phyloP scores from a whole-genome alignment of 306 rosid species.

The Rosa lucieae region DNA sequence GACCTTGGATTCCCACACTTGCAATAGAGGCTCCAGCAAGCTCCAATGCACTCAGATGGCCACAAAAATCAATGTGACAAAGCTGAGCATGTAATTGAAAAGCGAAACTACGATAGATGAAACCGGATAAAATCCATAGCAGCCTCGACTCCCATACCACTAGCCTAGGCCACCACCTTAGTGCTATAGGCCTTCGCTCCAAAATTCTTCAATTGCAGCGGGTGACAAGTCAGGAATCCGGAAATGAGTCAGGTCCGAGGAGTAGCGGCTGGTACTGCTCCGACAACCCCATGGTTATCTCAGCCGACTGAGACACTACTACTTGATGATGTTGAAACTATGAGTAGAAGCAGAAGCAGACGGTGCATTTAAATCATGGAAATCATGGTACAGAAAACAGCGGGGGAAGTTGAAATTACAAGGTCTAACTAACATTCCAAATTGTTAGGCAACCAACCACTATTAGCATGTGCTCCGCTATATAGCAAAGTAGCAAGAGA shows the following conservation, averaged over 20 bases:
- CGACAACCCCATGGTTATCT: neutral
- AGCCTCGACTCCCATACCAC: slow-evolving; percentile 66
- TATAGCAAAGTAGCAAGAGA: neutral
- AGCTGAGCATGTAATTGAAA: slow-evolving; percentile 46
- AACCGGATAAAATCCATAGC: slow-evolving; percentile 51
- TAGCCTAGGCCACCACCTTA: slow-evolving; percentile 47
- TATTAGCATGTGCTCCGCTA: neutral
- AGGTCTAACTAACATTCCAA: neutral
- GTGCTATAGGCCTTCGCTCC: slow-evolving; percentile 25
- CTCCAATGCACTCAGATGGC: slow-evolving; percentile 55
- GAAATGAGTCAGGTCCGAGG: slow-evolving; percentile 22
- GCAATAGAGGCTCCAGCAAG: slow-evolving; percentile 80
- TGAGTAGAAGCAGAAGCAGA: neutral
- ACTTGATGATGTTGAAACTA: neutral
- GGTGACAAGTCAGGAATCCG: slow-evolving; percentile 40
- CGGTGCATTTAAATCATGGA: neutral
- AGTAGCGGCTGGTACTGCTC: slow-evolving; percentile 13
- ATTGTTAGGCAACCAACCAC: neutral
- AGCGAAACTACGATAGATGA: slow-evolving; percentile 37
- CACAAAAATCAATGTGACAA: slow-evolving; percentile 51
- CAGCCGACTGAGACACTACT: neutral
- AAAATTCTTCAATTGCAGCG: slow-evolving; percentile 34
- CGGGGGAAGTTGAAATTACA: neutral
- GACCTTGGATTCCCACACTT: slow-evolving; percentile 67
- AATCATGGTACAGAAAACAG: neutral